Evolutionary conservation across 2,329 filamentous ascomycete genomes (phyloP).

Genomic region (Penicillium digitatum): DNA sequence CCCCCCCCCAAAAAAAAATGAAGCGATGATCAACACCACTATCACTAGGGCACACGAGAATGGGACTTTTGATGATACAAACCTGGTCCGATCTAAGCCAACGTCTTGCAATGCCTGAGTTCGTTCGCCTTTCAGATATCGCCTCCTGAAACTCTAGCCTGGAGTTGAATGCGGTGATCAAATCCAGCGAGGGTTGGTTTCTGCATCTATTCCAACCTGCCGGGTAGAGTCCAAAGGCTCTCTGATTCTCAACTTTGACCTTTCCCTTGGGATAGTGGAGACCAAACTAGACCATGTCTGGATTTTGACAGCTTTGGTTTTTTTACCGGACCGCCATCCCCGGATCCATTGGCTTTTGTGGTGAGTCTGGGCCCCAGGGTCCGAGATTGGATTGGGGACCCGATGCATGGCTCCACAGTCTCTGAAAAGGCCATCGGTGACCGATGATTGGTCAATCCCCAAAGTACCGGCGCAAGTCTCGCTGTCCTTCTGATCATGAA

Average conservation of each 20-base stretch:
- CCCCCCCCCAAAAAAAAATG: not conserved
- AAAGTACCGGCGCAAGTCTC: conserved; percentile 2
- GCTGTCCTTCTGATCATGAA: conserved; percentile 9
- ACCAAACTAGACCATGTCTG: not conserved
- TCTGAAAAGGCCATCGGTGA: not conserved
- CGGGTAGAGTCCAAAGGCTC: not conserved
- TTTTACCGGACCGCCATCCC: conserved; percentile 19
- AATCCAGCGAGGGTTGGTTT: not conserved
- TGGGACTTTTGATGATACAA: not conserved
- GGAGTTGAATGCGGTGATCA: not conserved
- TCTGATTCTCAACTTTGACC: conserved; percentile 22
- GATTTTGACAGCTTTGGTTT: conserved; percentile 22
- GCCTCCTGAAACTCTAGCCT: conserved; percentile 13
- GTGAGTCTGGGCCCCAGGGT: conserved; percentile 6
- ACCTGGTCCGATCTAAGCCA: not conserved
- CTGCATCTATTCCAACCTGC: not conserved
- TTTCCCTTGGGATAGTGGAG: conserved; percentile 10
- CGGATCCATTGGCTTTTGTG: conserved; percentile 7
- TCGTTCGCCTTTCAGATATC: not conserved
- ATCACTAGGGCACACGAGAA: not conserved
- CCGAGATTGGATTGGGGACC: not conserved
- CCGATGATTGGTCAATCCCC: not conserved
- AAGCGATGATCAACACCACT: conserved; percentile 11
- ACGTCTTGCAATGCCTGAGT: not conserved
- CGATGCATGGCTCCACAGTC: not conserved